A percentile compares a stretch with the other conserved stretches of the same genome.
Evolutionary conservation across 257 asterid genomes (phyloP).

Genomic region (Solanum corneliomulleri): DNA sequence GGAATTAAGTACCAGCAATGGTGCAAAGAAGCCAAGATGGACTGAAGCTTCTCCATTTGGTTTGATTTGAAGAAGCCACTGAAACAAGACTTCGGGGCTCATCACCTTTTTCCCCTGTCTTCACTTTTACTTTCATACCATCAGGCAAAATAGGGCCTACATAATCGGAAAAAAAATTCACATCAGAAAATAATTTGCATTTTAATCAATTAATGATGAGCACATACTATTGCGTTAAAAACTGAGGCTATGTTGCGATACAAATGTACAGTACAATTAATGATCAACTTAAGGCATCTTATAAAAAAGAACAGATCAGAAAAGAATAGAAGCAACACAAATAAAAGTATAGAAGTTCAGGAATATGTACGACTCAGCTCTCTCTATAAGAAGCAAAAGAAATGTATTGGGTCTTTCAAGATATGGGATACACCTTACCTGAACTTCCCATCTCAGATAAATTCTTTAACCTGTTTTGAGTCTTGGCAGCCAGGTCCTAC

Average conservation of each 20-base stretch:
- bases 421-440: neutral
- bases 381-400: neutral
- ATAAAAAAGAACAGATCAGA: neutral
- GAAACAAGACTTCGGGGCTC: neutral
- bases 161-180: neutral
- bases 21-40: slow-evolving; percentile 71
- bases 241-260: neutral
- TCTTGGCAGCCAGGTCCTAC: neutral
- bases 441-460: neutral
- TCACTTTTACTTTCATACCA: slow-evolving; percentile 25
- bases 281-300: neutral
- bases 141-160: slow-evolving; percentile 5
- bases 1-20: slow-evolving; percentile 46
- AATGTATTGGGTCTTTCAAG: neutral
- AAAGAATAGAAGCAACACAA: neutral
- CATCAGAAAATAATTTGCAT: neutral
- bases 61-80: slow-evolving; percentile 12
- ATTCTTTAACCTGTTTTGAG: neutral
- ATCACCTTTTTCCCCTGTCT: neutral
- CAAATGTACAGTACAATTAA: neutral
- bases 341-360: neutral
- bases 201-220: neutral
- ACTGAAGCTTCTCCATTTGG: slow-evolving; percentile 35
- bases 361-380: neutral
- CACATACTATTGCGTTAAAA: neutral